Evolutionary conservation across 169 alveolate genomes (phyloP).

Genomic region (Plasmodium vivax): DNA sequence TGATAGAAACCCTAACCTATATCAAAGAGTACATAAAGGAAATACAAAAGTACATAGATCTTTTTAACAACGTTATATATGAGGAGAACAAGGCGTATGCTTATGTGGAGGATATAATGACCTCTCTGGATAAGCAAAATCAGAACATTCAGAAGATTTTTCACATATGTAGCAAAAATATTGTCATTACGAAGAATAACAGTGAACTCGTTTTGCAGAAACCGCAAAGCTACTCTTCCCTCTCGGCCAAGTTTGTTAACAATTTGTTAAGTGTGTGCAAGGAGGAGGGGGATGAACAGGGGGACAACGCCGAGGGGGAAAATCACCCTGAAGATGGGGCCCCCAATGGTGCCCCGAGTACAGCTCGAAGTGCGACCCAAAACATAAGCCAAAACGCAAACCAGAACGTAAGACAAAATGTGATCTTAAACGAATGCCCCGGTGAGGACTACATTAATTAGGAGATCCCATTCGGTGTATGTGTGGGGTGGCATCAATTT

Average conservation of each 20-base stretch:
- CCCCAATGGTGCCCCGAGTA: not conserved
- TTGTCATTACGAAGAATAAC: slow-evolving; percentile 70
- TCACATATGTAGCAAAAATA: slow-evolving; percentile 70
- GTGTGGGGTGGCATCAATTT: not conserved
- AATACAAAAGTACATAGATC: slow-evolving; percentile 61
- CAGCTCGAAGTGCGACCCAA: not conserved
- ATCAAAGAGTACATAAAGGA: slow-evolving; percentile 71
- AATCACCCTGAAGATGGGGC: not conserved
- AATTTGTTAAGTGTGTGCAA: slow-evolving; percentile 27
- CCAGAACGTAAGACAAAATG: not conserved
- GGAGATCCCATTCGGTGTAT: not conserved
- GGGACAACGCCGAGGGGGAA: not conserved
- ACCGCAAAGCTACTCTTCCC: slow-evolving; percentile 58
- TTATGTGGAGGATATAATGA: slow-evolving; percentile 29
- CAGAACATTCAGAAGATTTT: slow-evolving; percentile 57
- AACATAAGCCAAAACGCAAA: not conserved
- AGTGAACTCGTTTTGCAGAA: slow-evolving; percentile 62
- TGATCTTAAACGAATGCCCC: not conserved
- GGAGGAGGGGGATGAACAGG: slow-evolving; percentile 30
- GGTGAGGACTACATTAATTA: not conserved
- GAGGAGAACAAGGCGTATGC: slow-evolving; percentile 63
- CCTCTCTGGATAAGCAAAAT: slow-evolving; percentile 41
- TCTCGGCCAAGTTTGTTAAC: slow-evolving; percentile 32
- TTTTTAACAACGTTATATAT: slow-evolving; percentile 49
- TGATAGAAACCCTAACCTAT: slow-evolving; percentile 52